Evolutionary conservation across 371 early-diverging fungal genomes (phyloP), one percentile per base, ranked within the genome.

Genomic region (Vittaforma corneae): DNA sequence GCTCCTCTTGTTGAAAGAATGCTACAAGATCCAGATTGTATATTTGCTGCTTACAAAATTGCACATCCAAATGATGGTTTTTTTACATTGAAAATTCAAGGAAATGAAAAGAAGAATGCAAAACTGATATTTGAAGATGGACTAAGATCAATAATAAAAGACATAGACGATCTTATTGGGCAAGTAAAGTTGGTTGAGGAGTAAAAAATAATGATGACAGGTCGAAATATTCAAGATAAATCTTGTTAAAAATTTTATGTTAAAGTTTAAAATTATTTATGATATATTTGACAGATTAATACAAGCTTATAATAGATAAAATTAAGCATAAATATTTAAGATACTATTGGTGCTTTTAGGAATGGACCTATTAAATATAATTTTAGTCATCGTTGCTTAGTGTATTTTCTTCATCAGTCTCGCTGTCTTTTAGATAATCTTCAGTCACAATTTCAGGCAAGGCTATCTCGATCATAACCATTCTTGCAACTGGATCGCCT

Each of bases 401-500:
- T n/a, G n/a, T n/a, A n/a, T n/a, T n/a, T n/a, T n/a, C n/a, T n/a
- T n/a, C n/a, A n/a, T n/a, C n/a, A n/a, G n/a, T n/a, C n/a, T n/a
- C n/a, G n/a, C n/a, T n/a, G n/a, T n/a, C n/a, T n/a, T n/a, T n/a
- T n/a, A n/a, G n/a, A n/a, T n/a, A n/a, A n/a, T n/a, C n/a, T n/a
- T n/a, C n/a, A n/a, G n/a, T n/a, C n/a, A n/a, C 56, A 16, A 70
- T 60, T 14, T 22, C 32, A 26, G 62, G 74, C 1, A 55, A 56
- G 28, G 33, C 52, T 26, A 75, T 62, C 29, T 42, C 56, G n/a
- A 65, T 40, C 22, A 77, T 35, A 4, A 44, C 51, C 35, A 71
- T 51, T 22, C 65, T 66, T 11, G 69, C 77, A 26, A 74, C 62
- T 61, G 70, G 48, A 22, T 77, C 77, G 22, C 69, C 70, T 44